Percentiles rank a stretch among this genome's conserved stretches.
phyloP scores from a whole-genome alignment of 1,139 yeast genomes.

The Candida albicans region DNA sequence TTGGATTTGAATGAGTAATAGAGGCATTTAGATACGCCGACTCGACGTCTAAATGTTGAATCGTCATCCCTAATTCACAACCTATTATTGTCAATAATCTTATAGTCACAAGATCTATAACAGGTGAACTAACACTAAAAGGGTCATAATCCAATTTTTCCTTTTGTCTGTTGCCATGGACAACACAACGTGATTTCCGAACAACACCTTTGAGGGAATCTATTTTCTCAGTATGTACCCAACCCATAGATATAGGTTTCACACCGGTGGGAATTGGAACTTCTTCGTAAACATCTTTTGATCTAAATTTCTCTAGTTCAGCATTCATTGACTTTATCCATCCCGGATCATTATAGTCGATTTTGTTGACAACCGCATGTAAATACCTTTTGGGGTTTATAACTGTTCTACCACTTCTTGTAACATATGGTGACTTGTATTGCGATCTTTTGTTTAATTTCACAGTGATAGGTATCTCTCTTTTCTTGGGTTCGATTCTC shows the following conservation, averaged over 20 bases:
- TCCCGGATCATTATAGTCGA: no score
- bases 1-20: background rate
- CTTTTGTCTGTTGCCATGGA: slow-evolving; percentile 1
- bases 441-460: no score
- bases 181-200: slow-evolving; percentile 1
- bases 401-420: no score
- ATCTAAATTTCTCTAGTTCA: no score
- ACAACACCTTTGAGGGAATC: background rate
- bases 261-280: background rate
- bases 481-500: no score
- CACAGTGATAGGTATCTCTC: no score
- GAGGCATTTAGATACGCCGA: slow-evolving; percentile 4
- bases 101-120: slow-evolving; percentile 1
- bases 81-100: slow-evolving; percentile 3
- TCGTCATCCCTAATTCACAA: background rate
- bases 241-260: background rate
- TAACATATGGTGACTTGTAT: no score
- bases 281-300: background rate
- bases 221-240: background rate
- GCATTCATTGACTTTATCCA: no score
- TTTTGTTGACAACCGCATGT: no score
- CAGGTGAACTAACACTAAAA: background rate
- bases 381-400: no score
- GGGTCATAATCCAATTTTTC: slow-evolving; percentile 1
- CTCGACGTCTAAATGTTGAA: slow-evolving; percentile 4